Evolutionary conservation across 1,139 yeast species (phyloP), one percentile per base, ranked within the genome.

Genomic region (Lodderomyces parapsilosis): DNA sequence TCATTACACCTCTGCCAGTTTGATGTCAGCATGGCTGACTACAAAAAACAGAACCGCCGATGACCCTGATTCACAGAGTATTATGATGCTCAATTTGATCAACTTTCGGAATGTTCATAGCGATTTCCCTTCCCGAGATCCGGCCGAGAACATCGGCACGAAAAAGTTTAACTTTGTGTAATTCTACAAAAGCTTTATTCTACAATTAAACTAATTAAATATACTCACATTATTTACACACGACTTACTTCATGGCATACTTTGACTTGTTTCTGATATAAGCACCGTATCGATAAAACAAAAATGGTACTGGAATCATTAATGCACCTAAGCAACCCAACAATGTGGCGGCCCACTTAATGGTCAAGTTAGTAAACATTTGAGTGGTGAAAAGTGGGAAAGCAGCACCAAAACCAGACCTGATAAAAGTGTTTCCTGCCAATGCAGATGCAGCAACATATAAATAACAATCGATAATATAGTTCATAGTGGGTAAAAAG

Each of bases 261-360:
- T 83, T 81, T 35, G 91, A 83, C 53, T 62, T 77, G 24, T 65
- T 61, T 66, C 96, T 43, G 19, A 40, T 31, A 7, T 23, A 44
- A 49, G 76, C 74, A 50, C 96, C 96, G 58, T 71, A 87, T 43
- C 63, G 72, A 62, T 71, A 76, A 59, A 89, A 89, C 39, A 83
- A 55, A 50, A 86, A 68, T 13, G 96, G 96, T 24, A 88, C 86
- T 0, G 93, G 89, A 9, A 81, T 68, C 68, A 88, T 63, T 2
- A 71, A 66, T 6, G 74, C 60, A 0, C 86, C 84, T 49, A 90
- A 65, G 49, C 84, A 72, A 7, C 96, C 96, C 35, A 90, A 62
- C 45, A 90, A 65, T 15, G 91, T 74, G 42, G 89, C 85, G 4
- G 96, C 96, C 93, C 94, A 90, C 58, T 86, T 81, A 39, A 80